phyloP scores from a whole-genome alignment of 257 asterid species.

The Cordia subcordata region DNA sequence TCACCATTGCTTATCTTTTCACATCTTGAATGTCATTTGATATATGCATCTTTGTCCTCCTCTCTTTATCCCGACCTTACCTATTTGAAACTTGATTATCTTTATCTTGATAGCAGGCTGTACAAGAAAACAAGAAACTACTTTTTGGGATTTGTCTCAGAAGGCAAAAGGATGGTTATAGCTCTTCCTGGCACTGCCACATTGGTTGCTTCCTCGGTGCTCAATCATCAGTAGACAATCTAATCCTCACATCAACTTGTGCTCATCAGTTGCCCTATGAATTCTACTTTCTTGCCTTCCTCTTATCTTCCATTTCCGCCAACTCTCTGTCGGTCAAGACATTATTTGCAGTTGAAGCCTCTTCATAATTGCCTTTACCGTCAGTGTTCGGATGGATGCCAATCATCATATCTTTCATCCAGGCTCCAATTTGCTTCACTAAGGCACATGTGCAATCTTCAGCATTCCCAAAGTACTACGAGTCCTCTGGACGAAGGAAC shows the following conservation, averaged over 20 bases:
- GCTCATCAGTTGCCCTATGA: slow-evolving; percentile 14
- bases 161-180: neutral
- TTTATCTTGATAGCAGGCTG: neutral
- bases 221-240: neutral
- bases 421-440: slow-evolving; percentile 15
- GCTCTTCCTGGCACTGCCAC: neutral
- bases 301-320: slow-evolving; percentile 28
- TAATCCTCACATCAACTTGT: neutral
- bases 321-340: slow-evolving; percentile 17
- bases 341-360: slow-evolving; percentile 6
- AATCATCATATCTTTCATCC: slow-evolving; percentile 17
- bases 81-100: neutral
- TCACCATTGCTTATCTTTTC: too few species aligned
- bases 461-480: slow-evolving; percentile 20
- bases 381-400: slow-evolving; percentile 7
- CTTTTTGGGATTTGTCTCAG: neutral
- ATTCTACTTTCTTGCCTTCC: slow-evolving; percentile 29
- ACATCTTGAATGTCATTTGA: too few species aligned
- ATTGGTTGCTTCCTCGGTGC: neutral
- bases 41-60: too few species aligned
- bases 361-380: slow-evolving; percentile 8
- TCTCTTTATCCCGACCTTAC: too few species aligned
- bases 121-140: neutral
- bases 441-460: slow-evolving; percentile 16
- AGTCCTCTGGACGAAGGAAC: slow-evolving; percentile 38